Base-by-base conservation (phyloP, 2,329 filamentous ascomycete genomes). In the Acrocalymma vagum region DNA sequence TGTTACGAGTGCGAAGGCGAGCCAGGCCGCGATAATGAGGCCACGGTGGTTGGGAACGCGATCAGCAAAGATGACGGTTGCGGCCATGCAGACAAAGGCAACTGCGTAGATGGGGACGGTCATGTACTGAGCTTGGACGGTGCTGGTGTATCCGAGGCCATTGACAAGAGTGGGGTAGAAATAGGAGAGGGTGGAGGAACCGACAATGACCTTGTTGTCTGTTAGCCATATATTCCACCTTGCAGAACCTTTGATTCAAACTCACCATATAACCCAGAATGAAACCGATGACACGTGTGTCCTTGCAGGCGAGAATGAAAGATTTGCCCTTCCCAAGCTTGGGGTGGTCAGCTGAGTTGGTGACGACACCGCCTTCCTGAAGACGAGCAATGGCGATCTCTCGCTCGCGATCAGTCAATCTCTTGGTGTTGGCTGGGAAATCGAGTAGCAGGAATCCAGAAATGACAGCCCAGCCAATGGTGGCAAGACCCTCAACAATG, bases 101-200 rank as follows among this genome's bases (percentile, higher is more conserved):
- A 76, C 74, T 3, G 65, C 74, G 52, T 80, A 82, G 40, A 82
- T 81, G 14, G 78, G 78, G 3, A 80, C 69, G 3, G 63, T 67
- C 76, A 80, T 79, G 63, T 79, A 79, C 44, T 80, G 78, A 0
- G 77, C 75, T 28, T 63, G 55, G 28, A 69, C 69, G 13, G 69
- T 62, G 4, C 65, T 62, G 3, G 62, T 72, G 50, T 79, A 81
- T 14, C 78, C 78, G 0, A 82, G 71, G 3, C 73, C 75, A n/a
- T 73, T 62, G 29, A 81, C 76, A 6, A 80, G 67, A 0, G 76
- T 78, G 0, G 77, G 78, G 49, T 80, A 80, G 57, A 81, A 81
- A 65, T 81, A 81, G 3, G 73, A 75, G 10, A 80, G 67, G 0
- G 78, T 80, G 1, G 72, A 75, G 1, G 76, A 75, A 3, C 78